Base-by-base conservation (phyloP, 23 red algal genomes). In the Chondrus crispus region DNA sequence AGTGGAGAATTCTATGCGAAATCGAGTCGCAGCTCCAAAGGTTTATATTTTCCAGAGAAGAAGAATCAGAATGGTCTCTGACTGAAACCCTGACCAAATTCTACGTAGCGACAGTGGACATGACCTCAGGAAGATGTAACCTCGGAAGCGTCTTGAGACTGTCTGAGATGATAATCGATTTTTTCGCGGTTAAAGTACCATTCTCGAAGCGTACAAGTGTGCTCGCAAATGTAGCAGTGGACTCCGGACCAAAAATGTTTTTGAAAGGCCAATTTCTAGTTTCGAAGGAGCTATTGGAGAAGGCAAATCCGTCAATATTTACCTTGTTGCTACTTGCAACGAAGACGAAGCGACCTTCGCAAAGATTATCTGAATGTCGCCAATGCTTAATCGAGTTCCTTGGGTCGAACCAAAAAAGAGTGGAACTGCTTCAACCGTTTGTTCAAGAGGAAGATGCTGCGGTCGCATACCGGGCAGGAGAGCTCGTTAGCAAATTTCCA, bases 1-100 rank as follows among this genome's bases (percentile, higher is more conserved):
- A 90, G 47, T 90, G 87, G 87, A 90, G 80, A 37, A 80, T 90
- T 43, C 87, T 90, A 62, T 62, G 87, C 22, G 87, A 78, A 46
- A 78, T 72, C 8, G 51, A 81, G 29, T 46, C 14, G 2, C 46
- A 80, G n/a, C 69, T 90, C 48, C 72, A 53, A 50, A 90, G 55
- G 20, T 90, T 90, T 35, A 35, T 75, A 20, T 90, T 66, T 64
- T 46, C 72, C 12, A 62, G 74, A 53, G 47, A 33, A 19, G 52
- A 28, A 64, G 43, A 66, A 54, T 32, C 73, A 5, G 37, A 26
- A n/a, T 35, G 54, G 29, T 39, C 48, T 30, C 72, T 70, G 2
- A 38, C 52, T 46, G 71, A 79, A 28, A 50, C 62, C 12, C 68
- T 90, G 51, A 48, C 33, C 11, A 70, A 33, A 30, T 41, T 90